Percentiles rank a stretch among this genome's conserved stretches.
Conservation (phyloP, 768 basidiomycete genomes). For the Tulasnella sp. region DNA sequence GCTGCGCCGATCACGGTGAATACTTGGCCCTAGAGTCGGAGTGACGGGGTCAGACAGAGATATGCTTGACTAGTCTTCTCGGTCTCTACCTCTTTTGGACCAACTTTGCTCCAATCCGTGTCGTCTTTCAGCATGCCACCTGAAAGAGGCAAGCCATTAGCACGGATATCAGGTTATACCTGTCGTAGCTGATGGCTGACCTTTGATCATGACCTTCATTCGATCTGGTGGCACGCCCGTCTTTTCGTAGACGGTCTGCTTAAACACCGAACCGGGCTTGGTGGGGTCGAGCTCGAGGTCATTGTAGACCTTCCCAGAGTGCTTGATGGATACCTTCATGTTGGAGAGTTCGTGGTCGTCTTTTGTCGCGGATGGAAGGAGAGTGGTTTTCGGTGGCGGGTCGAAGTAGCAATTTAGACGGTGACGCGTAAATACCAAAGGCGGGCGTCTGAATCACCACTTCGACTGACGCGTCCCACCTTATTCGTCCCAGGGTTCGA, state of each 20-base stretch:
- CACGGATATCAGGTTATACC: not conserved
- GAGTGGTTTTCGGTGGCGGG: not conserved
- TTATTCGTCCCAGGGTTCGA: not conserved
- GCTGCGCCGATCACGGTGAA: slow-evolving; percentile 94
- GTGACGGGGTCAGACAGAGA: not conserved
- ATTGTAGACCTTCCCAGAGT: slow-evolving; percentile 75
- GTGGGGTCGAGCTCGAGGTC: slow-evolving; percentile 65
- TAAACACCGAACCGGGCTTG: slow-evolving; percentile 68
- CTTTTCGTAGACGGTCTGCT: slow-evolving; percentile 70
- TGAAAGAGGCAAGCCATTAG: not conserved
- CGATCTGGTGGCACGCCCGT: slow-evolving; percentile 87
- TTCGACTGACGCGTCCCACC: slow-evolving; percentile 8
- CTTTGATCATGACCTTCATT: slow-evolving; percentile 98
- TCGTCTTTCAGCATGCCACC: slow-evolving; percentile 59
- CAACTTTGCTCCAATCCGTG: slow-evolving; percentile 78
- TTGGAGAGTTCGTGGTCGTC: not conserved
- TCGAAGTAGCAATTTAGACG: not conserved
- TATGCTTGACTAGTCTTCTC: not conserved
- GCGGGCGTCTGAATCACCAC: slow-evolving; percentile 9
- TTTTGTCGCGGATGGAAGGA: not conserved
- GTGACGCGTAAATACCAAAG: not conserved
- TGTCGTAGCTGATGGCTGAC: slow-evolving; percentile 43
- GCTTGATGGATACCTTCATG: slow-evolving; percentile 70
- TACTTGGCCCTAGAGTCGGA: slow-evolving; percentile 59
- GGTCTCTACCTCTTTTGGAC: slow-evolving; percentile 63